Percentiles rank a stretch among this genome's conserved stretches.
Evolutionary conservation across 345 rosid genomes (phyloP).

Genomic region (Luvunga scandens): DNA sequence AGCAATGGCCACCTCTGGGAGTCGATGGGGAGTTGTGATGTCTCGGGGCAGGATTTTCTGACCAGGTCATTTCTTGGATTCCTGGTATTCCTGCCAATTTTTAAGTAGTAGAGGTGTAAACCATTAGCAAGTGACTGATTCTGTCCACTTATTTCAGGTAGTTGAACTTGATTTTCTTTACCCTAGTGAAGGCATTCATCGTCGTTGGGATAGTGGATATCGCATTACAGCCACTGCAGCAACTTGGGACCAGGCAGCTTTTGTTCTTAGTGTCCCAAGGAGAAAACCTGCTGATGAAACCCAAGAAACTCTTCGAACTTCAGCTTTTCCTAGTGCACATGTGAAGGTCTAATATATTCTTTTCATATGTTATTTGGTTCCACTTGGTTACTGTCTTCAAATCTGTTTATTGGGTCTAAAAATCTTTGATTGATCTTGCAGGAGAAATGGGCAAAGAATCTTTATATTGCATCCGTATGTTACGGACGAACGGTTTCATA

Average conservation of each 20-base stretch:
- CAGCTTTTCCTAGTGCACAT: slow-evolving; percentile 83
- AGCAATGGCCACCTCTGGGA: slow-evolving; percentile 90
- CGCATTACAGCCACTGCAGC: slow-evolving; percentile 97
- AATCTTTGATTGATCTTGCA: slow-evolving; percentile 32
- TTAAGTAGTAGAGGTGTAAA: not conserved
- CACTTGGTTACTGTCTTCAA: not conserved
- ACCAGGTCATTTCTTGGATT: slow-evolving; percentile 54
- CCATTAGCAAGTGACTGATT: not conserved
- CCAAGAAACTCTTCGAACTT: slow-evolving; percentile 93
- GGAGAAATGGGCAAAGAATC: slow-evolving; percentile 93
- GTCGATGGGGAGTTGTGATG: slow-evolving; percentile 95
- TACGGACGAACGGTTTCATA: slow-evolving; percentile 88
- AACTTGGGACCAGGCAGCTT: slow-evolving; percentile 92
- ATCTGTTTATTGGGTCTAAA: not conserved
- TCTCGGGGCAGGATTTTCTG: slow-evolving; percentile 83
- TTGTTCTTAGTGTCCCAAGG: slow-evolving; percentile 76
- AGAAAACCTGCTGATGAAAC: slow-evolving; percentile 78
- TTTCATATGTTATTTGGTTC: not conserved
- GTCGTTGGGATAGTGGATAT: slow-evolving; percentile 81
- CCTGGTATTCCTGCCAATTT: not conserved
- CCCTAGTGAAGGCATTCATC: slow-evolving; percentile 96
- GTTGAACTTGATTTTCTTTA: slow-evolving; percentile 96
- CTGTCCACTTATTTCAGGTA: slow-evolving; percentile 44
- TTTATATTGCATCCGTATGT: slow-evolving; percentile 82
- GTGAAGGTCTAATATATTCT: slow-evolving; percentile 63